Evolutionary conservation across 441 rosid genomes (phyloP), one percentile per base, ranked within the genome.

Genomic region (Pelargonium myrrhifolium): DNA sequence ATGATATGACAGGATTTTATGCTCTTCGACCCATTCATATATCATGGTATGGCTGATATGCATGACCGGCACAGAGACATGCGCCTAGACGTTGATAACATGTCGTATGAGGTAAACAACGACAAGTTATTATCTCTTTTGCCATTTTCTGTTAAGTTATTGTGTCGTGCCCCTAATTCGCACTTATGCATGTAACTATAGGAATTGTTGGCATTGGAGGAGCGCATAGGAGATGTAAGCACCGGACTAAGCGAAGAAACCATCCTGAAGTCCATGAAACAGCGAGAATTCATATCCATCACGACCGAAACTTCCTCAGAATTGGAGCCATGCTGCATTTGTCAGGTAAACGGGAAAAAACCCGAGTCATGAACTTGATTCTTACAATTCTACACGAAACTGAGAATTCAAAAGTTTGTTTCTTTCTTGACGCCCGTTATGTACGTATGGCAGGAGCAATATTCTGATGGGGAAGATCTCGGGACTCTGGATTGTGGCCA

Each of bases 51-150:
- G 76, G 83, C 88, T 3, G 95, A 89, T 63, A 59, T 79, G 76
- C 92, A 87, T 56, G 97, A 92, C 80, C 81, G 89, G 67, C 97
- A 89, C 72, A 78, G 87, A 68, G 96, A 89, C 12, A 79, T 89
- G 98, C 95, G 95, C 24, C 92, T 89, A 39, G 98, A 89, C 72
- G 88, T 87, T 56, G 96, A 92, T 76, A 87, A 88, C 81, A 92
- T 92, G 98, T 85, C 96, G 20, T 92, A 89, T 15, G 96, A 92
- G 92, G 98, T 92, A 31, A 31, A 35, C 39, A 35, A 35, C 6
- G 39, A 35, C 53, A 2, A 43, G 53, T 47, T 2, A 47, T 15
- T 15, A 10, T 8, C 53, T 47, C 53, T 47, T 1, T 47, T 12
- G n/a, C 53, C 17, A 47, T 47, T 47, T 47, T 3, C n/a, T 6